Percentiles rank a stretch among this genome's conserved stretches.
These are phyloP conservation scores for Cladosporium cucumerinum DNA, from an alignment of 2,329 filamentous ascomycete species.

Conservation along the genomic window DNA sequence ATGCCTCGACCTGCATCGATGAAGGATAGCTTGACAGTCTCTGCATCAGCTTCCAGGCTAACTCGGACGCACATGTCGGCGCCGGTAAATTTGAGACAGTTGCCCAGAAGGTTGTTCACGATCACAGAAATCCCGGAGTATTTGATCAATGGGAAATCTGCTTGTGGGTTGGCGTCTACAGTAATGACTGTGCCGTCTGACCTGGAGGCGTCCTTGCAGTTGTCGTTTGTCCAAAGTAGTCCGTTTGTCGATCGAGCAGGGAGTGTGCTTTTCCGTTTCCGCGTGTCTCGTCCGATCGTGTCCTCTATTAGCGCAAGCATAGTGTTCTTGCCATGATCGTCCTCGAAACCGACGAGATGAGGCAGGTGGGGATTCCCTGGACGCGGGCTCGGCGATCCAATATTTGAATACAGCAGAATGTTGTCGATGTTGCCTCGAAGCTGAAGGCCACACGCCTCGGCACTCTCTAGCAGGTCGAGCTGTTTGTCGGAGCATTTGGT, in stretches of 20 bases:
- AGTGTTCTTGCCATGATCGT: conserved; percentile 45
- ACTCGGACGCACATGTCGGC: conserved; percentile 37
- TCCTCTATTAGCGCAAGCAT: conserved; percentile 44
- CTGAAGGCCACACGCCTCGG: conserved; percentile 40
- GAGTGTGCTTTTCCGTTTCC: conserved; percentile 20
- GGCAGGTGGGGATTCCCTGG: conserved; percentile 31
- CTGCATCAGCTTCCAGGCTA: conserved; percentile 27
- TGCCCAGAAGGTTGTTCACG: conserved; percentile 30
- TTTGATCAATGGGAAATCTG: conserved; percentile 1
- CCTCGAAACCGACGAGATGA: conserved; percentile 27
- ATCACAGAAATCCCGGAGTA: conserved; percentile 7
- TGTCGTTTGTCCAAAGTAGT: neutral
- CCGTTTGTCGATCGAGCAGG: neutral
- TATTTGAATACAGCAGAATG: conserved; percentile 41
- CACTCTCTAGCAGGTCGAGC: conserved; percentile 20
- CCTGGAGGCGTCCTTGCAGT: neutral
- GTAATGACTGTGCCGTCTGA: conserved; percentile 2
- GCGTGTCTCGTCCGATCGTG: conserved; percentile 33
- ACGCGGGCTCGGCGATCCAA: conserved; percentile 28
- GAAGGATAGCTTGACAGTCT: conserved; percentile 36
- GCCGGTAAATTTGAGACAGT: conserved; percentile 43
- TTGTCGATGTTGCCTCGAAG: conserved; percentile 43
- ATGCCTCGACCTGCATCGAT: conserved; percentile 64
- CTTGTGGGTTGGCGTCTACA: conserved; percentile 4
- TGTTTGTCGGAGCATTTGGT: conserved; percentile 23